Evolutionary conservation across 2,329 filamentous ascomycete species (phyloP).

Genomic region (Ophiostoma fasciatum): DNA sequence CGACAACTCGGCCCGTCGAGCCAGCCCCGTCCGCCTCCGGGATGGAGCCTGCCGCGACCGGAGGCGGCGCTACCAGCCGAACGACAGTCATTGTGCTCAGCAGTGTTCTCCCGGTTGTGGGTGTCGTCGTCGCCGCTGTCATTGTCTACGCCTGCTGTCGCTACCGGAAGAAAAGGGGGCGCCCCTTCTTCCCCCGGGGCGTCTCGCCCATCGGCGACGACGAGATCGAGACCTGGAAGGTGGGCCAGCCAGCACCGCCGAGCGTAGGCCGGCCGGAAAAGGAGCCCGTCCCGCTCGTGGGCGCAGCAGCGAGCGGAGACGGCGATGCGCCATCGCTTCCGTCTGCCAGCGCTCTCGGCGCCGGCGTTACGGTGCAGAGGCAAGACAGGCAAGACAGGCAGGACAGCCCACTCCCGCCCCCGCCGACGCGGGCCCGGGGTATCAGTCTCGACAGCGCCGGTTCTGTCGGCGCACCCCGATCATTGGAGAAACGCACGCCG

Average conservation of each 20-base stretch:
- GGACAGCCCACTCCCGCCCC: too few species aligned
- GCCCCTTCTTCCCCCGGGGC: constrained; percentile 34
- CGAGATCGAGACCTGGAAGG: constrained; percentile 51
- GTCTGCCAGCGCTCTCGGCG: constrained; percentile 1
- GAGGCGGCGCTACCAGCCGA: constrained; percentile 16
- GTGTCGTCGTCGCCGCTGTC: constrained; percentile 23
- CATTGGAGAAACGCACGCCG: constrained; percentile 26
- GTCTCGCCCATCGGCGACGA: constrained; percentile 49
- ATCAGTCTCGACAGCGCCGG: constrained; percentile 4
- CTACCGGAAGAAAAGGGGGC: constrained; percentile 22
- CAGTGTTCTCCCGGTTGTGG: constrained; percentile 32
- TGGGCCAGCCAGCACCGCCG: constrained; percentile 14
- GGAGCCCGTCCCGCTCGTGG: background rate
- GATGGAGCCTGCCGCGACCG: background rate
- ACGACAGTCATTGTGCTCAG: constrained; percentile 36
- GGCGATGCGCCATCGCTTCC: constrained; percentile 2
- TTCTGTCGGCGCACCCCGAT: too few species aligned
- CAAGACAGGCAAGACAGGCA: too few species aligned
- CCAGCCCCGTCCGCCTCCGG: background rate
- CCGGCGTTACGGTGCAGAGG: constrained; percentile 2
- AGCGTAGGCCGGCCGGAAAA: constrained; percentile 1
- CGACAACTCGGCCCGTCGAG: too few species aligned
- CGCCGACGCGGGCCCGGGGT: background rate
- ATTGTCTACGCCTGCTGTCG: constrained; percentile 24
- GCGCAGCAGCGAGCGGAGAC: background rate